These are phyloP conservation scores for Umbellularia californica DNA, from an alignment of 164 flowering plant genomes.

Conservation along the genomic window DNA sequence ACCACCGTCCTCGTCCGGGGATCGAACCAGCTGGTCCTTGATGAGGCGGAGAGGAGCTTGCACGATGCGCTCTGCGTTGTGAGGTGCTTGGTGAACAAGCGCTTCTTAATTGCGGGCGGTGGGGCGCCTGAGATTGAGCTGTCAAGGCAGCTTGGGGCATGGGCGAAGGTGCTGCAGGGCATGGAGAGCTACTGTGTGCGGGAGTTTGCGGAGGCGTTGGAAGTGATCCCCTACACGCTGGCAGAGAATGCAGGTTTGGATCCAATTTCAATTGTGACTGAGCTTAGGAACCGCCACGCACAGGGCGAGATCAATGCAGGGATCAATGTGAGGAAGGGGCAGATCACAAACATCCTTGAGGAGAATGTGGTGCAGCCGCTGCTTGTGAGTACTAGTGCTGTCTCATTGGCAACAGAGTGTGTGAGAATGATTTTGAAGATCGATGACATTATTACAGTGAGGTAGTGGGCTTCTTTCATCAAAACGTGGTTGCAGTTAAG, in stretches of 20 bases:
- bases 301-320: constrained; percentile 96
- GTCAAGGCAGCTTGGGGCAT: constrained; percentile 90
- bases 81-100: constrained; percentile 83
- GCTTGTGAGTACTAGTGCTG: constrained; percentile 95
- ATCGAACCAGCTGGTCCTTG: constrained; percentile 83
- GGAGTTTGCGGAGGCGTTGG: constrained; percentile 92
- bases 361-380: constrained; percentile 98
- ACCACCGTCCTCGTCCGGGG: constrained; percentile 84
- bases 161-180: constrained; percentile 90
- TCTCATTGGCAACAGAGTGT: constrained; percentile 85
- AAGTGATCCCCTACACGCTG: constrained; percentile 86
- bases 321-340: constrained; percentile 97
- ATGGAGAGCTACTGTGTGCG: constrained; percentile 90
- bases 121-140: constrained; percentile 98
- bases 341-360: constrained; percentile 90
- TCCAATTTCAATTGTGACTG: constrained; percentile 84
- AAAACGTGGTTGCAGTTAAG: not conserved
- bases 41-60: constrained; percentile 96
- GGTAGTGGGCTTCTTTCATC: constrained; percentile 35
- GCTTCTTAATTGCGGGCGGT: constrained; percentile 92
- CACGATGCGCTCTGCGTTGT: constrained; percentile 94
- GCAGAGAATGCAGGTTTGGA: constrained; percentile 98
- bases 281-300: constrained; percentile 91
- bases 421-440: constrained; percentile 98
- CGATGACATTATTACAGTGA: constrained; percentile 91